phyloP scores from a whole-genome alignment of 2,329 filamentous ascomycete genomes.

The Paraphaeosphaeria minitans region DNA sequence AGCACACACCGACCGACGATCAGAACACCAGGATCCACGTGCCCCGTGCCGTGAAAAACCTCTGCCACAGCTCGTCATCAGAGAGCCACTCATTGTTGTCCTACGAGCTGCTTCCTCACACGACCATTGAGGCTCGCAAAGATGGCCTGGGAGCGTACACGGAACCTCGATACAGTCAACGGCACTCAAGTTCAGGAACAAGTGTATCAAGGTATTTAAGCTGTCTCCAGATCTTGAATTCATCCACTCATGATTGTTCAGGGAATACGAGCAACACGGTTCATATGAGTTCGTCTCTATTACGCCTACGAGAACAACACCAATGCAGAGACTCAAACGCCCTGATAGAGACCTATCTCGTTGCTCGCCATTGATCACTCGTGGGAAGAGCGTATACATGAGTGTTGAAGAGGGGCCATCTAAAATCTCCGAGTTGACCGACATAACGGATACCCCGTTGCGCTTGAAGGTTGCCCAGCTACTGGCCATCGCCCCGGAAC shows the following conservation, averaged over 20 bases:
- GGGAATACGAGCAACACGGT: not conserved
- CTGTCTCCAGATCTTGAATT: not conserved
- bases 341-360: not conserved
- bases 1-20: not conserved
- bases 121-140: not conserved
- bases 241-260: not conserved
- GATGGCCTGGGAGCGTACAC: not conserved
- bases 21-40: not conserved
- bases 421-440: conserved; percentile 12
- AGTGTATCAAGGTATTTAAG: not conserved
- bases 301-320: not conserved
- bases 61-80: not conserved
- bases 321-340: conserved; percentile 4
- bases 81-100: not conserved
- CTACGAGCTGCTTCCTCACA: not conserved
- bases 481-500: conserved; percentile 23
- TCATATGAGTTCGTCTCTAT: not conserved
- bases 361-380: not conserved
- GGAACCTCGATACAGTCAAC: not conserved
- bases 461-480: conserved; percentile 24
- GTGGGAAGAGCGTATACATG: not conserved
- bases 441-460: conserved; percentile 20
- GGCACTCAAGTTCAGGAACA: not conserved
- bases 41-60: not conserved
- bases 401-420: not conserved